phyloP scores from a whole-genome alignment of 2,329 filamentous ascomycete species.

The Sporothrix pallida region DNA sequence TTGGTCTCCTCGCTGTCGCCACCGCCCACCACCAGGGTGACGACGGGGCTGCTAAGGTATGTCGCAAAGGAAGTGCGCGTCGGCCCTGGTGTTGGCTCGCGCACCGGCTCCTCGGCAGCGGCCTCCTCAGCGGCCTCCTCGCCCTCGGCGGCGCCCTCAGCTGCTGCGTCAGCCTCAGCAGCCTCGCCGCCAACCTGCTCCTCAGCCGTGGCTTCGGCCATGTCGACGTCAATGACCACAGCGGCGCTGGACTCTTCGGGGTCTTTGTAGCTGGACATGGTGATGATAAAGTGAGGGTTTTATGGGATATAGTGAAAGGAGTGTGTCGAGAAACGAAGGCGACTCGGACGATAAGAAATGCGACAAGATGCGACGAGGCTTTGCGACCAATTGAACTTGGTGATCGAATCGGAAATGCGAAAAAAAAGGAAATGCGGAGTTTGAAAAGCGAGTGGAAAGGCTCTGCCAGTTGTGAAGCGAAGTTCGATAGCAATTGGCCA shows the following conservation, averaged over 20 bases:
- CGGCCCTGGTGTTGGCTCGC: constrained; percentile 39
- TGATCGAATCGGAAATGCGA: neutral
- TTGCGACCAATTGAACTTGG: neutral
- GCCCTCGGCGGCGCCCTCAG: constrained; percentile 38
- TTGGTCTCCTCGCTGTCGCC: constrained; percentile 49
- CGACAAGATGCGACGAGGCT: neutral
- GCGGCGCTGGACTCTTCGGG: neutral
- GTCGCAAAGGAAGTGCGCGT: constrained; percentile 56
- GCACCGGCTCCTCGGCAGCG: constrained; percentile 29
- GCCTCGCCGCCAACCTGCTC: neutral
- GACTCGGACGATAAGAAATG: neutral
- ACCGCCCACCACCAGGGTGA: constrained; percentile 69
- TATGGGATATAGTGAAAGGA: neutral
- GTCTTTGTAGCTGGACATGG: constrained; percentile 5
- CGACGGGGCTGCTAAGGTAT: constrained; percentile 72
- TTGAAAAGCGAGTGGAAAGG: neutral
- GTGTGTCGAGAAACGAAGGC: constrained; percentile 2
- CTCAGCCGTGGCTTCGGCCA: constrained; percentile 6
- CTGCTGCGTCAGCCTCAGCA: constrained; percentile 2
- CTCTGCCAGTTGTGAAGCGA: neutral
- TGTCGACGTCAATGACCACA: neutral
- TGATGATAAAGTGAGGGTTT: neutral
- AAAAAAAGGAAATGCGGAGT: neutral
- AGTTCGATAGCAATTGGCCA: neutral
- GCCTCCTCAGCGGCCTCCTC: constrained; percentile 21